Evolutionary conservation across 2,329 filamentous ascomycete species (phyloP), one percentile per base, ranked within the genome.

Genomic region (Colletotrichum paranaense): DNA sequence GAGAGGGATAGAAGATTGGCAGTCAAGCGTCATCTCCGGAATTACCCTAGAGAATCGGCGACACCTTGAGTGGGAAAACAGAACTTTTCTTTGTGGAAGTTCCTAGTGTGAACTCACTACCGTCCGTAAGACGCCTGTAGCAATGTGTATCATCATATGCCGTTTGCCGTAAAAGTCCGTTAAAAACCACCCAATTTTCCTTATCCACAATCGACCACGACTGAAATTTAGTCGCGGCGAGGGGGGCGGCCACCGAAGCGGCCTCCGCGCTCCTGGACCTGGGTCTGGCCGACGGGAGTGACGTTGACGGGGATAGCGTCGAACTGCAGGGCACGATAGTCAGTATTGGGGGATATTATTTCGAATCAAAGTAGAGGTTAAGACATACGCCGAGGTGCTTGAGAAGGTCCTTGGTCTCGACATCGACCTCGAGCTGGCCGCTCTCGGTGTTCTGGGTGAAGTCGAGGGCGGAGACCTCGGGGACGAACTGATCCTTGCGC

Each of bases 401-500:
- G 84, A 99, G 92, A 81, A 99, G 90, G 84, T 98, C 97, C 93
- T 98, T 98, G 86, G 97, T 99, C 90, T 99, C 97, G 86, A 91
- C 88, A 86, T 99, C 97, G 83, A 98, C 94, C 81, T 98, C 96
- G 82, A 99, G 91, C 87, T 95, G 93, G 83, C 97, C 97, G 84
- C 89, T 93, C 90, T 98, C 97, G 85, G 91, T 92, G 89, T 94
- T 95, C 91, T 98, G 95, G 84, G 93, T 92, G 90, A 98, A 97
- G 91, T 99, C 97, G 85, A 99, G 94, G 84, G 97, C 97, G 75
- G 97, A 99, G 81, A 99, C 91, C 89, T 99, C 97, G 84, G 97
- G 97, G 79, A 99, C 97, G 90, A 98, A 99, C 91, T 99, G 97
- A 91, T 99, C 97, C 94, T 99, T 99, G 86, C 97, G 94, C 90